Evolutionary conservation across 2,329 filamentous ascomycete species (phyloP).

Genomic region (Botryotinia convoluta): DNA sequence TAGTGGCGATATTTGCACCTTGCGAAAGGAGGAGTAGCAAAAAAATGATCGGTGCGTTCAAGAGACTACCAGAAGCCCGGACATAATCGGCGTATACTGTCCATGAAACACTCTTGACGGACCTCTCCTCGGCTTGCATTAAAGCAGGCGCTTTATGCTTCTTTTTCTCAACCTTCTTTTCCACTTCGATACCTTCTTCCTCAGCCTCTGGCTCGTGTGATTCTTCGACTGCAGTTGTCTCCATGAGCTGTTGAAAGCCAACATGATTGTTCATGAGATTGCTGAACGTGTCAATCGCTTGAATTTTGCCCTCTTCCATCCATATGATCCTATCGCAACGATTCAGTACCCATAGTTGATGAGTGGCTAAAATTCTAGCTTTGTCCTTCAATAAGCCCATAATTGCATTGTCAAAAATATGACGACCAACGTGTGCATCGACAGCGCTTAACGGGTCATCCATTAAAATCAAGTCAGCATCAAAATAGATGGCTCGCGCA

Average conservation of each 20-base stretch:
- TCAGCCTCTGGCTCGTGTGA: conserved; percentile 52
- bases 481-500: conserved; percentile 73
- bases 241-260: conserved; percentile 80
- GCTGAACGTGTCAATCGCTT: conserved; percentile 83
- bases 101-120: conserved; percentile 62
- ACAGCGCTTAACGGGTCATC: conserved; percentile 69
- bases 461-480: conserved; percentile 66
- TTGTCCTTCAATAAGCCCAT: conserved; percentile 85
- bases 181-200: conserved; percentile 47
- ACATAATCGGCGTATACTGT: conserved; percentile 64
- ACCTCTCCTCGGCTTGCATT: conserved; percentile 70
- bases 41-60: conserved; percentile 55
- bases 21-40: conserved; percentile 61
- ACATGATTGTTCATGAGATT: conserved; percentile 77
- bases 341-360: conserved; percentile 89
- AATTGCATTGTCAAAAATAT: conserved; percentile 93
- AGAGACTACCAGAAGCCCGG: conserved; percentile 56
- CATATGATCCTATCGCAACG: conserved; percentile 90
- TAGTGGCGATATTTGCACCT: conserved; percentile 81
- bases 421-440: conserved; percentile 66
- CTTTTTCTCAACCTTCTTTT: conserved; percentile 44
- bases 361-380: conserved; percentile 86
- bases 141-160: conserved; percentile 57
- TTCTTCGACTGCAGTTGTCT: conserved; percentile 73
- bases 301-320: conserved; percentile 83